Conservation (phyloP, 345 rosid genomes). For the Aurinia saxatilis region DNA sequence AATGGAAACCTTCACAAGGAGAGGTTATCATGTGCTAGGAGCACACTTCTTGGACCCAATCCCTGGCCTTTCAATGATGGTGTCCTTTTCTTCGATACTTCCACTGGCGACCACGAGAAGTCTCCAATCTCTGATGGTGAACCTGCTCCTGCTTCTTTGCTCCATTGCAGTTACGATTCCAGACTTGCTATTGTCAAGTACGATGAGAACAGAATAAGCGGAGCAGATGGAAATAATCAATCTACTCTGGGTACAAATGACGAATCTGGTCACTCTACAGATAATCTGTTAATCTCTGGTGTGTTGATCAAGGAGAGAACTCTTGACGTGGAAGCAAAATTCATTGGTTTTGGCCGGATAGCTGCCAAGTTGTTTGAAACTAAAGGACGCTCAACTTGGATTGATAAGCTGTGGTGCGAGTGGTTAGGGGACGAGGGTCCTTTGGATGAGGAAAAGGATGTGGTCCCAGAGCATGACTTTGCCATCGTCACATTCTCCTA, state of each 20-base stretch:
- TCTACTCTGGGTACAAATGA: background rate
- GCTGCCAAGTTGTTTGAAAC: constrained; percentile 47
- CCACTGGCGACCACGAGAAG: constrained; percentile 32
- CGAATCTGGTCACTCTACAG: constrained; percentile 7
- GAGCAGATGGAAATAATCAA: constrained; percentile 8
- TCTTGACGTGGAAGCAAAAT: constrained; percentile 50
- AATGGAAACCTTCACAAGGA: constrained; percentile 65
- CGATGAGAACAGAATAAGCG: constrained; percentile 21
- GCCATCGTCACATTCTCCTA: constrained; percentile 58
- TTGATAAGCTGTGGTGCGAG: constrained; percentile 82
- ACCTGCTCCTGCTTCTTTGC: constrained; percentile 22
- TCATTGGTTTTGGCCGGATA: constrained; percentile 51
- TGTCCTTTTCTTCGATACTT: constrained; percentile 61
- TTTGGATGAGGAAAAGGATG: constrained; percentile 26
- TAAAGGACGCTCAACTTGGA: constrained; percentile 32
- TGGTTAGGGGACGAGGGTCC: constrained; percentile 57
- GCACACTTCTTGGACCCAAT: constrained; percentile 60
- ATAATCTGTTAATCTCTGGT: constrained; percentile 40
- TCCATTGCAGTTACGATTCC: constrained; percentile 19
- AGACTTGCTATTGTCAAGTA: constrained; percentile 55
- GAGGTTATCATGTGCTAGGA: constrained; percentile 65
- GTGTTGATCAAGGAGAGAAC: constrained; percentile 54
- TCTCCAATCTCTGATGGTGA: constrained; percentile 11
- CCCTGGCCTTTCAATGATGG: constrained; percentile 97
- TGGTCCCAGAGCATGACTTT: constrained; percentile 56